Conservation (phyloP, 2,329 filamentous ascomycete species). For the Aspergillus versicolor region DNA sequence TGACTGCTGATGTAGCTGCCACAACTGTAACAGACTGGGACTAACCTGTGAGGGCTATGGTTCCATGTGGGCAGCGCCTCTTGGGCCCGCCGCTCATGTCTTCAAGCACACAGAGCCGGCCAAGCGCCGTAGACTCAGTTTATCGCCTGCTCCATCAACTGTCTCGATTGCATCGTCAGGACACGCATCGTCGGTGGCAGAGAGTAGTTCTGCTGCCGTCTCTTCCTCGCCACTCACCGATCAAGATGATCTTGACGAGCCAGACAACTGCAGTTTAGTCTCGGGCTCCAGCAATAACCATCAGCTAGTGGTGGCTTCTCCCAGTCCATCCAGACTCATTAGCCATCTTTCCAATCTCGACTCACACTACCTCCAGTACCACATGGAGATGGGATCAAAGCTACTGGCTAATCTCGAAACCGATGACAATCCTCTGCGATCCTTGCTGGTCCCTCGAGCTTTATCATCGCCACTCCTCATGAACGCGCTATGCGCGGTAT, state of each 20-base stretch:
- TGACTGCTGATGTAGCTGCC: constrained; percentile 26
- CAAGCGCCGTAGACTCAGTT: constrained; percentile 24
- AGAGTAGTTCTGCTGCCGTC: background rate
- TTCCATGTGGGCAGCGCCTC: constrained; percentile 36
- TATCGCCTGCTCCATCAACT: constrained; percentile 17
- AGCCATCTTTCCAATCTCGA: constrained; percentile 32
- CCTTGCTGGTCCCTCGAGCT: constrained; percentile 36
- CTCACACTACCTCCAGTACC: constrained; percentile 39
- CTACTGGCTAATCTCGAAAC: constrained; percentile 38
- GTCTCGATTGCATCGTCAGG: constrained; percentile 14
- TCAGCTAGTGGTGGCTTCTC: constrained; percentile 13
- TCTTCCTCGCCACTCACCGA: background rate
- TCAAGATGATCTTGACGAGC: background rate
- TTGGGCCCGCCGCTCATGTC: constrained; percentile 31
- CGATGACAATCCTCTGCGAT: constrained; percentile 36
- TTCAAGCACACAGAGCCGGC: constrained; percentile 24
- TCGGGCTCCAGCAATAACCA: background rate
- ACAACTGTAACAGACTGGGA: constrained; percentile 34
- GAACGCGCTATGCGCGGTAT: constrained; percentile 39
- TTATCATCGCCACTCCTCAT: constrained; percentile 36
- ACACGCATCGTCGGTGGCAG: constrained; percentile 2
- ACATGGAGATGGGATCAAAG: constrained; percentile 35
- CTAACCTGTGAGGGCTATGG: constrained; percentile 39
- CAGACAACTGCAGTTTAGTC: background rate
- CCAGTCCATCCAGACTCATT: constrained; percentile 18